These are phyloP conservation scores for Solanum neorickii DNA, from an alignment of 257 asterid genomes.

Conservation along the genomic window DNA sequence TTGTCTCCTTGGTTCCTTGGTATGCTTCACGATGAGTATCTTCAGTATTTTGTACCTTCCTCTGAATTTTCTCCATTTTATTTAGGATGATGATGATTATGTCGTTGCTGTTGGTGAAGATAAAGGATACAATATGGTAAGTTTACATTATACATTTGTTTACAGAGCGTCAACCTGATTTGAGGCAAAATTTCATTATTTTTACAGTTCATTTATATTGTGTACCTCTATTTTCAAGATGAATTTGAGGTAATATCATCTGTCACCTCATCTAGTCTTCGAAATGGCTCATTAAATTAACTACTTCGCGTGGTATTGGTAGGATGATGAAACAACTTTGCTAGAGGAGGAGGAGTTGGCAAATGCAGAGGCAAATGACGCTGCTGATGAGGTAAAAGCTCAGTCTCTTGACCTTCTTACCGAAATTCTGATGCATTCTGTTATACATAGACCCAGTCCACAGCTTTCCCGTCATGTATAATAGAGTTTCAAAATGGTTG, in stretches of 20 bases:
- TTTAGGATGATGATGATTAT: slow-evolving; percentile 88
- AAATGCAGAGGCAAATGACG: slow-evolving; percentile 43
- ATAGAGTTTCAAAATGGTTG: not conserved
- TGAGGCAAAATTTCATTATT: not conserved
- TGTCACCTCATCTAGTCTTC: not conserved
- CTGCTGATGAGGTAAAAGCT: slow-evolving; percentile 50
- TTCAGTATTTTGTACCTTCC: not conserved
- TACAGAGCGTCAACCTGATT: not conserved
- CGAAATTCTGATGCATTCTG: not conserved
- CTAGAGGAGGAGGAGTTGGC: slow-evolving; percentile 86
- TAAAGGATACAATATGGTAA: slow-evolving; percentile 47
- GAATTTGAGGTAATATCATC: not conserved
- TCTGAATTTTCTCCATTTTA: not conserved
- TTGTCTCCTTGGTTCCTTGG: not conserved
- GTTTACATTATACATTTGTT: not conserved
- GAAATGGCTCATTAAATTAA: not conserved
- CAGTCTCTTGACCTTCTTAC: not conserved
- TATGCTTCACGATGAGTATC: not conserved
- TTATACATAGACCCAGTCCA: not conserved
- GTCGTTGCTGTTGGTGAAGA: slow-evolving; percentile 56
- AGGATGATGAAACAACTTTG: slow-evolving; percentile 96
- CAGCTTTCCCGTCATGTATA: not conserved
- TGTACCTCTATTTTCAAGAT: not conserved
- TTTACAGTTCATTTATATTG: not conserved
- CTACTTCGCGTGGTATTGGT: slow-evolving; percentile 11